Evolutionary conservation across 2,329 filamentous ascomycete species (phyloP).

Genomic region (Penicillium decumbens): DNA sequence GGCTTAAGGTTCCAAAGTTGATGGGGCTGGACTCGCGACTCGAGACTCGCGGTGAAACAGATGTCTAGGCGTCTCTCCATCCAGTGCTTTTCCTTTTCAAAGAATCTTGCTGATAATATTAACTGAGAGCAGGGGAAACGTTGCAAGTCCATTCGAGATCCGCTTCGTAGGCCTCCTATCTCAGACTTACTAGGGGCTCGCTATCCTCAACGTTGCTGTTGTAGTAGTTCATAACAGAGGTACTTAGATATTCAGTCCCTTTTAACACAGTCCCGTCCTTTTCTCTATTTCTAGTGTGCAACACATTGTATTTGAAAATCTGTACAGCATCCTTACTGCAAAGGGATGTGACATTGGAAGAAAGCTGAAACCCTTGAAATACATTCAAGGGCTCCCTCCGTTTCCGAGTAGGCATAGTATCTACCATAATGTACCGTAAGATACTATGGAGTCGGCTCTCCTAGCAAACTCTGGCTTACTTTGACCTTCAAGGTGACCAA

Average conservation of each 20-base stretch:
- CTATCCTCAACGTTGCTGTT: background rate
- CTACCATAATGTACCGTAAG: background rate
- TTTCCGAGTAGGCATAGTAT: background rate
- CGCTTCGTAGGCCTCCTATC: background rate
- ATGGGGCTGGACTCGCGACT: background rate
- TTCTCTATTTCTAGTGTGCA: background rate
- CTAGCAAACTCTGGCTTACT: background rate
- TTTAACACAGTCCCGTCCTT: background rate
- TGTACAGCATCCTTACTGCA: too few relatives aligned
- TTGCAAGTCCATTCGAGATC: background rate
- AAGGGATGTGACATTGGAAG: background rate
- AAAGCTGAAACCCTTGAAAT: background rate
- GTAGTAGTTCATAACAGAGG: background rate
- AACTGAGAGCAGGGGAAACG: background rate
- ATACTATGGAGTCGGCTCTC: background rate
- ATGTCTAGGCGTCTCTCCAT: background rate
- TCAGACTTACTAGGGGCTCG: background rate
- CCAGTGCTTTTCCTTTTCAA: background rate
- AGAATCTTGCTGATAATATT: background rate
- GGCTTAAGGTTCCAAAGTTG: background rate
- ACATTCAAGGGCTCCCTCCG: background rate
- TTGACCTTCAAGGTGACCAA: background rate
- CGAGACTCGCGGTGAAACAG: background rate
- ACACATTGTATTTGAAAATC: background rate
- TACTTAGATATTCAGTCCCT: background rate